Conservation (phyloP, 768 basidiomycete genomes). For the Cytidiella melzeri region DNA sequence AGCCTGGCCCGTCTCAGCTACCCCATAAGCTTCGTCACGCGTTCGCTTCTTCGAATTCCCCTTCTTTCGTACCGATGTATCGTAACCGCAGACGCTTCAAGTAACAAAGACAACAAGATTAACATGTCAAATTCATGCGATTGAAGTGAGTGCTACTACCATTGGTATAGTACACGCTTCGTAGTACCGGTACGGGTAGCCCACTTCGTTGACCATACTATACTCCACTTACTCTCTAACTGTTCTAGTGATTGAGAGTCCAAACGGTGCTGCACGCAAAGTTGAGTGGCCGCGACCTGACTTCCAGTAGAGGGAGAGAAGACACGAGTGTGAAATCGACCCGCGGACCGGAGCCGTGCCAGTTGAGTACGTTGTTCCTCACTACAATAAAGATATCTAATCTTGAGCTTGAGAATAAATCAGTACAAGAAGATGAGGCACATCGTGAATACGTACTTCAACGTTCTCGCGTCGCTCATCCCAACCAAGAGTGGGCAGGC, state of each 20-base stretch:
- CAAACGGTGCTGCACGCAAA: background rate
- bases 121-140: background rate
- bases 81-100: slow-evolving; percentile 11
- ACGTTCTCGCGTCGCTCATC: background rate
- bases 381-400: background rate
- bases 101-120: background rate
- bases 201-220: slow-evolving; percentile 1
- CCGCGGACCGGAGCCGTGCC: background rate
- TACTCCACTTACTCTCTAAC: slow-evolving; percentile 10
- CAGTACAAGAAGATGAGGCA: background rate
- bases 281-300: background rate
- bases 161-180: slow-evolving; percentile 9
- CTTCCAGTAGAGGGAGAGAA: background rate
- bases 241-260: background rate
- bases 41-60: slow-evolving; percentile 4
- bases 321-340: background rate
- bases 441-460: background rate
- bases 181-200: background rate
- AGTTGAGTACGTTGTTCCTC: background rate
- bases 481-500: too few relatives aligned
- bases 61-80: slow-evolving; percentile 8
- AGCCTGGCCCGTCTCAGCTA: background rate
- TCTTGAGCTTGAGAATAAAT: background rate
- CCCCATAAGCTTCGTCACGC: background rate
- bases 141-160: too few relatives aligned